Evolutionary conservation across 306 rosid species (phyloP), one percentile per base, ranked within the genome.

Genomic region (Sphenostylis stenocarpa): DNA sequence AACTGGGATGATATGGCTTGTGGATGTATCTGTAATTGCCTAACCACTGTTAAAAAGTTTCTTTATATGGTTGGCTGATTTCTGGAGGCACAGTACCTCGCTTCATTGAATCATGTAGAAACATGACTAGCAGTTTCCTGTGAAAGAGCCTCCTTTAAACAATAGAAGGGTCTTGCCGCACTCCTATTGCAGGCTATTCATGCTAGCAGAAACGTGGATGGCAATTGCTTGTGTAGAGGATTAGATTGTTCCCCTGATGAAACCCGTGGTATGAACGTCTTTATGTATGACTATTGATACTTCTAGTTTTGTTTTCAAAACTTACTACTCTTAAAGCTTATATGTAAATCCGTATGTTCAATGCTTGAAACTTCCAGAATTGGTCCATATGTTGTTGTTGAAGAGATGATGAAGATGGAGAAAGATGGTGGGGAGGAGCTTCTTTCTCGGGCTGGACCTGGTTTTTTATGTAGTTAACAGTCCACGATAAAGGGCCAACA

Each of bases 111-210:
- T 84, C 97, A 93, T 17, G 97, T 91, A 86, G 97, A 93, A 84
- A 91, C 98, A 34, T 87, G 96, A 77, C 75, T 91, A 60, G 97
- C 96, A 24, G 86, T 89, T 81, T 82, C 90, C 38, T 91, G 96
- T 23, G 97, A 93, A 93, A 89, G 98, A 85, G 95, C 90, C 58
- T 91, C 72, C 96, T 93, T 51, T 28, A 58, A 84, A 93, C 91
- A 31, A 67, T 93, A 23, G 92, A 93, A 69, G 98, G 98, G 38
- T 93, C 98, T 39, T 93, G 97, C 82, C 92, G 96, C 39, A 93
- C 98, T 43, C 98, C 97, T 33, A 93, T 93, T 44, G 98, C 97
- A 3, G 97, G 98, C 39, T 93, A 93, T n/a, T n/a, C n/a, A n/a
- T 81, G 98, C 98, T 52, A 79, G 82, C 79, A 91, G 88, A 84